A percentile compares a stretch with the other conserved stretches of the same genome.
Evolutionary conservation across 495 filamentous ascomycete genomes (phyloP).

Genomic region (Letharia lupina): DNA sequence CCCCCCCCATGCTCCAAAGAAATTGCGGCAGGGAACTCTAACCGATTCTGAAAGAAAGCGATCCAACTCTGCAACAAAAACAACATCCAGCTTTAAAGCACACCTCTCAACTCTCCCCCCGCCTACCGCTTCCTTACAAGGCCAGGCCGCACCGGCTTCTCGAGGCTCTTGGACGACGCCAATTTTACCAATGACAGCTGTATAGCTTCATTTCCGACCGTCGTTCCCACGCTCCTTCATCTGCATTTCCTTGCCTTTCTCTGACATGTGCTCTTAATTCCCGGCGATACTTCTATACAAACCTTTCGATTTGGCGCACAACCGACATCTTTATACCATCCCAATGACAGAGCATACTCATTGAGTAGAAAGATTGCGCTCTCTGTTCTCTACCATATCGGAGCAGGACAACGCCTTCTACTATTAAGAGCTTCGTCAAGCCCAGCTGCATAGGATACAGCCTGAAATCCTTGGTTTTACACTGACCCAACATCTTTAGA

Average conservation of each 20-base stretch:
- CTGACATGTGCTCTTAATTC: slow-evolving; percentile 7
- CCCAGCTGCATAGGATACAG: background rate
- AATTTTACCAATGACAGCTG: slow-evolving; percentile 23
- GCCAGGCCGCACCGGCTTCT: slow-evolving; percentile 24
- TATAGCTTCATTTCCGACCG: slow-evolving; percentile 21
- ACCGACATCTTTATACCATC: background rate
- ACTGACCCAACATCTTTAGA: background rate
- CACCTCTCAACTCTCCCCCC: slow-evolving; percentile 15
- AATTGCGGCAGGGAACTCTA: slow-evolving; percentile 15
- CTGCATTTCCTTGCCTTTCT: slow-evolving; percentile 14
- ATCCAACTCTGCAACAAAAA: slow-evolving; percentile 11
- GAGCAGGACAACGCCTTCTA: background rate
- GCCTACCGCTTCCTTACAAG: slow-evolving; percentile 6
- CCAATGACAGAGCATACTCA: background rate
- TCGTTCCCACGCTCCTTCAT: slow-evolving; percentile 22
- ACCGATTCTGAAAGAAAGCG: background rate
- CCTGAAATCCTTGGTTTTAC: background rate
- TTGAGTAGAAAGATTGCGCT: background rate
- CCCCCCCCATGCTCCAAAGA: slow-evolving; percentile 10
- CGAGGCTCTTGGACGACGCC: slow-evolving; percentile 23
- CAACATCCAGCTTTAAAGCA: slow-evolving; percentile 16
- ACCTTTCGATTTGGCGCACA: slow-evolving; percentile 2
- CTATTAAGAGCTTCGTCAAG: background rate
- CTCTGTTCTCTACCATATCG: background rate
- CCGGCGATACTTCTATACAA: background rate